Conservation (phyloP, 345 rosid genomes). For the Xanthoceras sorbifolium region DNA sequence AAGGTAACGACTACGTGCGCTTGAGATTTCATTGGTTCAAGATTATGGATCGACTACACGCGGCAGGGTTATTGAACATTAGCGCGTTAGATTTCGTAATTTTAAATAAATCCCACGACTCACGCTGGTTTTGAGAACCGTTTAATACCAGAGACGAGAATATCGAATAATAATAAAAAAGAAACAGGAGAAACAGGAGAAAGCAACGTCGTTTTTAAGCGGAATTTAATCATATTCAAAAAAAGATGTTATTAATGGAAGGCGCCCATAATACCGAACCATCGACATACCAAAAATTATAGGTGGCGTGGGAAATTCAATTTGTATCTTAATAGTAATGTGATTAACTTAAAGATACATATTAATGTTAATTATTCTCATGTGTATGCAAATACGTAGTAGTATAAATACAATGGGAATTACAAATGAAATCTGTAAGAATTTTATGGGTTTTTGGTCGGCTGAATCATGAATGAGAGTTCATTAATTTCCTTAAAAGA, state of each 20-base stretch:
- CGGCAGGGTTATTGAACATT: neutral
- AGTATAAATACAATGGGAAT: too few species aligned
- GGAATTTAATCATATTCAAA: too few species aligned
- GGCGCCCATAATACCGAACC: neutral
- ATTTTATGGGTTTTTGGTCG: too few species aligned
- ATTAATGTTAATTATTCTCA: too few species aligned
- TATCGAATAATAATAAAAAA: slow-evolving; percentile 8
- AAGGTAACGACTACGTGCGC: slow-evolving; percentile 25
- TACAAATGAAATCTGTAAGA: too few species aligned
- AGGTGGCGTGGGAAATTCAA: too few species aligned
- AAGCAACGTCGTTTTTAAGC: neutral
- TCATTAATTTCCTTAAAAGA: neutral
- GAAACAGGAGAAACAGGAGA: too few species aligned
- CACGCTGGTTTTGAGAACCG: slow-evolving; percentile 21
- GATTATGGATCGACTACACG: neutral
- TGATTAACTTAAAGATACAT: too few species aligned
- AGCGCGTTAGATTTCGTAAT: neutral
- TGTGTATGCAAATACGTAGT: too few species aligned
- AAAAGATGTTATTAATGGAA: neutral
- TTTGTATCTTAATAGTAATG: too few species aligned
- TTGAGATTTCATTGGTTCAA: neutral
- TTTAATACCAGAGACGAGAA: slow-evolving; percentile 1
- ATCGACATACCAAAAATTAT: neutral
- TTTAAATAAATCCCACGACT: slow-evolving; percentile 19
- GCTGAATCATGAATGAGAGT: too few species aligned